Percentiles rank a stretch among this genome's conserved stretches.
Conservation (phyloP, 1,284 basidiomycete species). For the Naganishia sp. region DNA sequence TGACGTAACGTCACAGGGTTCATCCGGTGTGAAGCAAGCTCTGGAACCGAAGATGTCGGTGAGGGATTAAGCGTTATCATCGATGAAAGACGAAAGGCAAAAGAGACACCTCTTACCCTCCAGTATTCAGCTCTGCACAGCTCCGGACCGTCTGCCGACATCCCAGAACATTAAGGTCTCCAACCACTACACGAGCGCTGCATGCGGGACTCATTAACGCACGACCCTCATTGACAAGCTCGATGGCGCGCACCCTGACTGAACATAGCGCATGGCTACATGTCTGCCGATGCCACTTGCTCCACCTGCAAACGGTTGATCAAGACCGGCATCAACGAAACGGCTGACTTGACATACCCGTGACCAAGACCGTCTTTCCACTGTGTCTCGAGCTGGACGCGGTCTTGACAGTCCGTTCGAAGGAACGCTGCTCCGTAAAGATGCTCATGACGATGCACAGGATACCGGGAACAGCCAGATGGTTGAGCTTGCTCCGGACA, state of each 20-base stretch:
- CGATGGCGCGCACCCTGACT: slow-evolving; percentile 29
- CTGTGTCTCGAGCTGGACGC: neutral
- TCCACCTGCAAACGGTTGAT: slow-evolving; percentile 29
- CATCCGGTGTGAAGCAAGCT: slow-evolving; percentile 20
- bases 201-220: neutral
- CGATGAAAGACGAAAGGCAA: neutral
- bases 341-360: slow-evolving; percentile 29
- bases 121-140: neutral
- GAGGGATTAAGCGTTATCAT: neutral
- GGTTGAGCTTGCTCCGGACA: too few relatives aligned
- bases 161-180: slow-evolving; percentile 35
- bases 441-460: slow-evolving; percentile 1
- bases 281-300: slow-evolving; percentile 36
- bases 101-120: neutral
- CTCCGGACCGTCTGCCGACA: slow-evolving; percentile 20
- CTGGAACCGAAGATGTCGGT: neutral
- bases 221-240: neutral
- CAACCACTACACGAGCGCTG: slow-evolving; percentile 37
- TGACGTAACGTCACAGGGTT: slow-evolving; percentile 35
- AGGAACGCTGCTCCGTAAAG: slow-evolving; percentile 1
- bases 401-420: neutral
- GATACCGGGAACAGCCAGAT: too few relatives aligned
- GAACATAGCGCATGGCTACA: slow-evolving; percentile 29
- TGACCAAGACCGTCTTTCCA: slow-evolving; percentile 36
- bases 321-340: neutral